Conservation (phyloP, 2,329 filamentous ascomycete species). For the Penicillium sp. region DNA sequence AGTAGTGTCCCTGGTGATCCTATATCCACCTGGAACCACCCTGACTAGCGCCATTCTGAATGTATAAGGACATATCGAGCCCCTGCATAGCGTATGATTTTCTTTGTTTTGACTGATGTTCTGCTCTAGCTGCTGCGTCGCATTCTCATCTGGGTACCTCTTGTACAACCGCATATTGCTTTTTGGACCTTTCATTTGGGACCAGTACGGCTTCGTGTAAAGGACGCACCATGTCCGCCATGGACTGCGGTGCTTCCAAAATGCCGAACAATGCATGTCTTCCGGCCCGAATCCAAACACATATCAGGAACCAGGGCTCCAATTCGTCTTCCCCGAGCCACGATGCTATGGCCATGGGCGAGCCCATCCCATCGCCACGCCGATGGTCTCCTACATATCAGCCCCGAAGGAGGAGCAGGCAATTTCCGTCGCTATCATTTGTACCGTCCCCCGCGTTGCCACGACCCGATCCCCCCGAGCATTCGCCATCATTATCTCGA, state of each 20-base stretch:
- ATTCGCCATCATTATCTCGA: constrained; percentile 22
- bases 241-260: constrained; percentile 25
- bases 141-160: constrained; percentile 18
- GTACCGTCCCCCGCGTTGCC: constrained; percentile 27
- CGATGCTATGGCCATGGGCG: constrained; percentile 13
- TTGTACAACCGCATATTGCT: constrained; percentile 21
- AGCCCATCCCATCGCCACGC: constrained; percentile 21
- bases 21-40: constrained; percentile 14
- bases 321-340: constrained; percentile 17
- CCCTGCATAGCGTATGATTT: constrained; percentile 16
- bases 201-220: constrained; percentile 12
- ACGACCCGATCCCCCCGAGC: constrained; percentile 28
- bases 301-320: constrained; percentile 19
- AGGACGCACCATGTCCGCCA: constrained; percentile 28
- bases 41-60: constrained; percentile 14
- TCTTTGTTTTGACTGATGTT: constrained; percentile 16
- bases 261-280: constrained; percentile 21
- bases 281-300: constrained; percentile 19
- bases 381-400: constrained; percentile 25
- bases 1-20: constrained; percentile 16
- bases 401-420: constrained; percentile 30
- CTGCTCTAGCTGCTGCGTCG: constrained; percentile 9
- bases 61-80: constrained; percentile 31
- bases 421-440: constrained; percentile 34
- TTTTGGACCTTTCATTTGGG: constrained; percentile 11